Evolutionary conservation across 345 rosid genomes (phyloP), one percentile per base, ranked within the genome.

Genomic region (Aurinia saxatilis): DNA sequence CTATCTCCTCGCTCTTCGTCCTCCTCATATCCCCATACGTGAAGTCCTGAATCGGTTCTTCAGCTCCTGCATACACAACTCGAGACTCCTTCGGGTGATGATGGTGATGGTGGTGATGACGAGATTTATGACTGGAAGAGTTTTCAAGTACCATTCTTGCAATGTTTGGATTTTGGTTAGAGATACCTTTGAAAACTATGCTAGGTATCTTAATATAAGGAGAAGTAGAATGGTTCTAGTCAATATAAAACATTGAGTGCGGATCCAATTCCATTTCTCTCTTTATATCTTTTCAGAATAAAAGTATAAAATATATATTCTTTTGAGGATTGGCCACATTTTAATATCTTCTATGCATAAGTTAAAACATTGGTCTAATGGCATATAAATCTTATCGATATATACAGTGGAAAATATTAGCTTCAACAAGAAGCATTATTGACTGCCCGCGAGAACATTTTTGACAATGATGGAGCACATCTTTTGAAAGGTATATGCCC

Each of bases 401-500:
- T 10, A 9, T 6, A 42, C 29, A 11, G 17, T 44, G 8, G n/a
- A 54, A 60, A 39, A 25, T 5, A 35, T 68, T 53, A 69, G 68
- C 73, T 61, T 69, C 6, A 69, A 18, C 35, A 54, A 13, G 3
- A 60, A 42, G 73, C 66, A 68, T 60, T 16, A 34, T 60, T 68
- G 18, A 23, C 42, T n/a, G n/a, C n/a, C n/a, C 23, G 48, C 18
- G 47, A 34, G 19, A 35, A 23, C 23, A 35, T 16, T 5, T 25
- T 57, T 21, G 25, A 21, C 2, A 15, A 14, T 27, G n/a, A 15
- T 30, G 16, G n/a, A 13, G 14, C 15, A 14, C 25, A 10, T 41
- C 19, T 18, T 44, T 29, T 9, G 5, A 64, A 65, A 21, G 25
- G 25, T 21, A 21, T 21, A 21, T 21, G 25, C 25, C 25, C 25